Evolutionary conservation across 1,284 basidiomycete species (phyloP).

Genomic region (Tausonia pullulans): DNA sequence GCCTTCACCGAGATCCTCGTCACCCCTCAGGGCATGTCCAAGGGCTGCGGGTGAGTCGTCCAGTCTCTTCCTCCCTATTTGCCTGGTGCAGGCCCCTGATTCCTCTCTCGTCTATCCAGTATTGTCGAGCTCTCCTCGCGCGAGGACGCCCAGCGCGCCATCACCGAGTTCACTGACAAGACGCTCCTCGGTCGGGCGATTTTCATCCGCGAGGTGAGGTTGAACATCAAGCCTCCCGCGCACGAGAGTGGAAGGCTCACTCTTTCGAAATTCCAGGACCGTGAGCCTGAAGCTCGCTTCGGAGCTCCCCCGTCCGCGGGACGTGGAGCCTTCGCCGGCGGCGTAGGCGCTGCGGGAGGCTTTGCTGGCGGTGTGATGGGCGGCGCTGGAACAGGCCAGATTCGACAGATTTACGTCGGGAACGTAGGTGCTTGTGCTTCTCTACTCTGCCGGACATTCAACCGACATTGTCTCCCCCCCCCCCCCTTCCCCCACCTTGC

Average conservation of each 20-base stretch:
- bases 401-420: constrained; percentile 73
- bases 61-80: not conserved
- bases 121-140: constrained; percentile 81
- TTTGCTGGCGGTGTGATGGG: constrained; percentile 23
- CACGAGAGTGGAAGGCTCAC: not conserved
- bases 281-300: constrained; percentile 88
- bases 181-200: constrained; percentile 80
- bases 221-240: not conserved
- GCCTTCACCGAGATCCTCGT: constrained; percentile 97
- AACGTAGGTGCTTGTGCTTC: constrained; percentile 50
- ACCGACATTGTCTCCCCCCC: not conserved
- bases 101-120: constrained; percentile 35
- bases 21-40: constrained; percentile 90
- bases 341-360: constrained; percentile 41
- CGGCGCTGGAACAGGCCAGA: constrained; percentile 18
- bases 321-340: constrained; percentile 77
- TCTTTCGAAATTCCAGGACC: constrained; percentile 52
- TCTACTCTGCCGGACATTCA: not conserved
- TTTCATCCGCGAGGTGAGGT: constrained; percentile 84
- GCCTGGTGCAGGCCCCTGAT: not conserved
- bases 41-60: constrained; percentile 84
- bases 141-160: constrained; percentile 74
- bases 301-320: constrained; percentile 85
- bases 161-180: constrained; percentile 77
- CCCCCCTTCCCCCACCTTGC: constrained; percentile 2